These are phyloP conservation scores for Mentha longifolia DNA, from an alignment of 257 asterid species.

Conservation along the genomic window DNA sequence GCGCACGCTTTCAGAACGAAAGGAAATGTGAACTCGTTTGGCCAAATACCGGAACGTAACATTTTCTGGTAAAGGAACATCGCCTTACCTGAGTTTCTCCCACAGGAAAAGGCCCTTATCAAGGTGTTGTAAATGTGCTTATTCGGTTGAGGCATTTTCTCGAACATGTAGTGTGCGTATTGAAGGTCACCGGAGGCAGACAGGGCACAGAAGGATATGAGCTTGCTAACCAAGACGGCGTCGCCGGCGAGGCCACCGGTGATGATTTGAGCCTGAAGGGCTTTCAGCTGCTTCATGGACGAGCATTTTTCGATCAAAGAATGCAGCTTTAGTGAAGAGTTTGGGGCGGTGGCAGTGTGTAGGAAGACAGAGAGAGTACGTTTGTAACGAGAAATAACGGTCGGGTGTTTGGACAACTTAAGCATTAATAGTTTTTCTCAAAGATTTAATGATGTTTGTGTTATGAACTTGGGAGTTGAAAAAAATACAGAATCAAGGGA, in stretches of 20 bases:
- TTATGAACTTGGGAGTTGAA: too few species aligned
- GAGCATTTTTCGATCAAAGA: constrained; percentile 45
- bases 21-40: constrained; percentile 73
- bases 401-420: constrained; percentile 26
- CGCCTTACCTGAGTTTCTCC: constrained; percentile 41
- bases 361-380: not conserved
- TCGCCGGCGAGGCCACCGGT: constrained; percentile 58
- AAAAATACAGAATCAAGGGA: too few species aligned
- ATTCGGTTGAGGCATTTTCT: constrained; percentile 57
- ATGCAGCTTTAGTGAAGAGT: constrained; percentile 22
- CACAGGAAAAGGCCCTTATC: constrained; percentile 60
- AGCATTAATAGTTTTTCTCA: constrained; percentile 25
- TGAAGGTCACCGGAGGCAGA: constrained; percentile 52
- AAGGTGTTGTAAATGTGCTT: constrained; percentile 69
- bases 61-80: constrained; percentile 43
- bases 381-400: constrained; percentile 19
- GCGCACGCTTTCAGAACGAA: constrained; percentile 74
- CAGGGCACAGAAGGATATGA: constrained; percentile 56
- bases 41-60: constrained; percentile 38
- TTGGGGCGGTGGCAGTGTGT: constrained; percentile 28
- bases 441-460: not conserved
- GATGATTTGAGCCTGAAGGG: constrained; percentile 68
- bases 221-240: constrained; percentile 64
- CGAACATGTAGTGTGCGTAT: constrained; percentile 63
- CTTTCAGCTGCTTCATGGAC: constrained; percentile 59